A percentile compares a stretch with the other conserved stretches of the same genome.
phyloP scores from a whole-genome alignment of 805 yeast species.

The Candida loeiensis region DNA sequence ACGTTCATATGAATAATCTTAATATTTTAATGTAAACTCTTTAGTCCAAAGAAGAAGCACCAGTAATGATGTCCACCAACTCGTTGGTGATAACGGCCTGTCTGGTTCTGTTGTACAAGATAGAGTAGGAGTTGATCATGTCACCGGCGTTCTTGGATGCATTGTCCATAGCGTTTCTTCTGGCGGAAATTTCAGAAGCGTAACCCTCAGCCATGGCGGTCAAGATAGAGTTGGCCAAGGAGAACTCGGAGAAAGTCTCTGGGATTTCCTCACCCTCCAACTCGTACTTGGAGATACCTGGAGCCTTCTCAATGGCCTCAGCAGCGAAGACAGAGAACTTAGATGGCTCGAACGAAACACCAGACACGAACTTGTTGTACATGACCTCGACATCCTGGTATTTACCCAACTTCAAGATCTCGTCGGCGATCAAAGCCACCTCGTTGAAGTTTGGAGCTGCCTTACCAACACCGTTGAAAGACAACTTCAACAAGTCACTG shows the following conservation, averaged over 20 bases:
- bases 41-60: slow-evolving; percentile 97
- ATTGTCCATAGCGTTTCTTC: slow-evolving; percentile 99
- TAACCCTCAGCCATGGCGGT: slow-evolving; percentile 96
- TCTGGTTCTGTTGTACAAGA: slow-evolving; percentile 98
- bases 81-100: slow-evolving; percentile 99
- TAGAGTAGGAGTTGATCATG: slow-evolving; percentile 94
- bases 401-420: slow-evolving; percentile 63
- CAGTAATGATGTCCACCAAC: slow-evolving; percentile 98
- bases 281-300: slow-evolving; percentile 80
- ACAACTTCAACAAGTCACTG: slow-evolving; percentile 61
- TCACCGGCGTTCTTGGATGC: slow-evolving; percentile 99
- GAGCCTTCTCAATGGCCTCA: slow-evolving; percentile 74
- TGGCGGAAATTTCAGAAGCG: slow-evolving; percentile 95
- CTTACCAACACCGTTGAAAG: slow-evolving; percentile 91
- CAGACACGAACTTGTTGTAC: slow-evolving; percentile 83
- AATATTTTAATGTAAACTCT: neutral
- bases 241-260: slow-evolving; percentile 75
- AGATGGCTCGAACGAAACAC: slow-evolving; percentile 88
- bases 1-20: neutral
- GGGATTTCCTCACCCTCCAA: slow-evolving; percentile 65
- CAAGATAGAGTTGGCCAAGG: slow-evolving; percentile 84
- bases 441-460: slow-evolving; percentile 93
- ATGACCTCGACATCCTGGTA: slow-evolving; percentile 77
- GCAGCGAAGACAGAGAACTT: slow-evolving; percentile 62
- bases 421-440: slow-evolving; percentile 84